Base-by-base conservation (phyloP, 305 asterid genomes). In the Rubia tinctorum region DNA sequence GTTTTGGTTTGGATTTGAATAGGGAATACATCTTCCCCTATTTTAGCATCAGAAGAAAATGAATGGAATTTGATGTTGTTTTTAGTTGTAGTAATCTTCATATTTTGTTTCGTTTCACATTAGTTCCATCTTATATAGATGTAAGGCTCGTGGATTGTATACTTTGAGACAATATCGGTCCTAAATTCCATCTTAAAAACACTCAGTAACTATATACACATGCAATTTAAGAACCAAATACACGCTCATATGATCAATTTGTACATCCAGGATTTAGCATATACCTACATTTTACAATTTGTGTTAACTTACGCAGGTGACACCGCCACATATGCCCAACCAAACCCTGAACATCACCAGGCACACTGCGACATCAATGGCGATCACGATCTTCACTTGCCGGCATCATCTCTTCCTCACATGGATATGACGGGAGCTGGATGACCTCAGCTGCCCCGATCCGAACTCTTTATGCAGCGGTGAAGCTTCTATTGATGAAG, bases 241-340 rank as follows among this genome's bases (percentile, higher is more conserved):
- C 34, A 30, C 34, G 34, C 34, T 30, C 2, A 30, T 30, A 30
- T 3, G 34, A 30, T 30, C 34, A 30, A 30, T 30, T 1, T 30
- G 3, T 30, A 30, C 34, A 30, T 30, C 3, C 34, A 30, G 3
- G 34, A 30, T 30, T 30, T 3, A 30, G 34, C 34, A 30, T 30
- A 30, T 30, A 30, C 34, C 34, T n/a, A n/a, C n/a, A n/a, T n/a
- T n/a, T n/a, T n/a, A 30, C 1, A 3, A 30, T 30, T 30, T 30
- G 6, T 14, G n/a, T 89, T 75, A 90, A 53, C 80, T 85, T 45
- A 90, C 78, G 85, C 98, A 92, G 70, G 82, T 73, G 43, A 79
- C 40, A 69, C 98, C 98, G 42, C 78, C 82, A 65, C 96, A 92
- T 78, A 92, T 79, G 13, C 80, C 76, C 39, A 92, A 80, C 96